Evolutionary conservation across 1,284 basidiomycete species (phyloP).

Genomic region (Sphagnurus paluster): DNA sequence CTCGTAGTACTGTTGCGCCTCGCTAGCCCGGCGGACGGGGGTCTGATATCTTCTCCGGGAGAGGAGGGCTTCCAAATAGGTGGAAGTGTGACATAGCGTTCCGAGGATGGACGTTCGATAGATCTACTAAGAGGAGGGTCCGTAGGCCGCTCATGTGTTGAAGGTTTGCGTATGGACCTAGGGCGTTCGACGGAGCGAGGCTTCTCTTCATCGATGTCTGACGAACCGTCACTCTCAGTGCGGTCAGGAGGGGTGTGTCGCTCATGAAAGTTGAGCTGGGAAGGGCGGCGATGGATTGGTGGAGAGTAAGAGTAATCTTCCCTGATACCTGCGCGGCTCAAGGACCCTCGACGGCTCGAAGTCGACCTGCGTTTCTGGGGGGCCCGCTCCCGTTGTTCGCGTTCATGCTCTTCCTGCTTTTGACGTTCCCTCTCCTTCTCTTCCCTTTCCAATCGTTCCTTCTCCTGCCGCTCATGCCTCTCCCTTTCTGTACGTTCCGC

Average conservation of each 20-base stretch:
- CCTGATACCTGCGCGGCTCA: constrained; percentile 2
- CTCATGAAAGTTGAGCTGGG: constrained; percentile 2
- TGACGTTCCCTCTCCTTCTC: neutral
- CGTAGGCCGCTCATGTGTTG: constrained; percentile 7
- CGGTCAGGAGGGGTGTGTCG: constrained; percentile 2
- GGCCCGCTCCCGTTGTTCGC: neutral
- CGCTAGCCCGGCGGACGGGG: constrained; percentile 15
- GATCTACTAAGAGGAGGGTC: constrained; percentile 13
- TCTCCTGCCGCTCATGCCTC: neutral
- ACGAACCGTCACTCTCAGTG: constrained; percentile 6
- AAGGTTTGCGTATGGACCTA: constrained; percentile 6
- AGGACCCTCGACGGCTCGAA: constrained; percentile 6
- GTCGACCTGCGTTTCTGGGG: constrained; percentile 5
- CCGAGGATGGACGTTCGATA: constrained; percentile 22
- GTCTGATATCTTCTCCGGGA: constrained; percentile 38
- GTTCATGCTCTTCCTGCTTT: constrained; percentile 4
- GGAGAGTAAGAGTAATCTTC: neutral
- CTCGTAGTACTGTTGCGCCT: constrained; percentile 28
- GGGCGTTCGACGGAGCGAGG: constrained; percentile 13
- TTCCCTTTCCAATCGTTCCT: constrained; percentile 1
- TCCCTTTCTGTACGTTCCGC: constrained; percentile 4
- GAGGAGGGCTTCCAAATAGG: constrained; percentile 46
- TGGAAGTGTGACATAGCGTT: constrained; percentile 29
- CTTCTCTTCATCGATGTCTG: constrained; percentile 16
- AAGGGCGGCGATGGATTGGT: neutral